These are phyloP conservation scores for Drechslerella dactyloides DNA, from an alignment of 2,329 filamentous ascomycete genomes.

Conservation along the genomic window DNA sequence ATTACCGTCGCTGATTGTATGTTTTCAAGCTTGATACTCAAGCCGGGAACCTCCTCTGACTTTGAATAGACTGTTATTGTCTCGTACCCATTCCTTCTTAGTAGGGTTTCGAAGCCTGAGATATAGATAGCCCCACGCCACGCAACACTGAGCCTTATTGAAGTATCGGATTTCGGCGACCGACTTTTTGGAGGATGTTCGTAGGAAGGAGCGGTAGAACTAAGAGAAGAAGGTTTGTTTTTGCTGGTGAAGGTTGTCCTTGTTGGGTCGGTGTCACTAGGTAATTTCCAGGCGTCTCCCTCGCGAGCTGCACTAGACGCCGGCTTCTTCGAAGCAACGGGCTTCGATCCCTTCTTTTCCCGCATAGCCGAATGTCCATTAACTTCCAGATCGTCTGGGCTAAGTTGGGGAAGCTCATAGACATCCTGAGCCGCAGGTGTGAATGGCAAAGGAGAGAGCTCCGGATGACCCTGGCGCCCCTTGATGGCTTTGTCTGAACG, in stretches of 20 bases:
- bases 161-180: neutral
- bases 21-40: slow-evolving; percentile 9
- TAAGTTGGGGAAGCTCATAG: neutral
- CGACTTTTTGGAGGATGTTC: neutral
- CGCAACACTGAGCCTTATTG: slow-evolving; percentile 2
- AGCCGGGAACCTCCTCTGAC: neutral
- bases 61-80: slow-evolving; percentile 1
- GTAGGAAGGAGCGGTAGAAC: no score
- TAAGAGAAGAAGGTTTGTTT: neutral
- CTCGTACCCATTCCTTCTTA: slow-evolving; percentile 4
- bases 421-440: neutral
- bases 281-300: slow-evolving; percentile 4
- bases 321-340: neutral
- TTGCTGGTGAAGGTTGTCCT: slow-evolving; percentile 14
- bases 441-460: slow-evolving; percentile 11
- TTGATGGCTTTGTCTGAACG: neutral
- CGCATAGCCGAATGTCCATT: neutral
- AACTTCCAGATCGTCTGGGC: neutral
- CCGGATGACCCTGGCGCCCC: slow-evolving; percentile 1
- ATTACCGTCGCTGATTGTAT: slow-evolving; percentile 13
- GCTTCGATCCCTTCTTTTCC: neutral
- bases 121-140: slow-evolving; percentile 1
- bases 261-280: slow-evolving; percentile 11
- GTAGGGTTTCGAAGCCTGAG: neutral
- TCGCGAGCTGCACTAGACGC: neutral